These are phyloP conservation scores for Metschnikowia matae DNA, from an alignment of 805 yeast genomes.

Conservation along the genomic window DNA sequence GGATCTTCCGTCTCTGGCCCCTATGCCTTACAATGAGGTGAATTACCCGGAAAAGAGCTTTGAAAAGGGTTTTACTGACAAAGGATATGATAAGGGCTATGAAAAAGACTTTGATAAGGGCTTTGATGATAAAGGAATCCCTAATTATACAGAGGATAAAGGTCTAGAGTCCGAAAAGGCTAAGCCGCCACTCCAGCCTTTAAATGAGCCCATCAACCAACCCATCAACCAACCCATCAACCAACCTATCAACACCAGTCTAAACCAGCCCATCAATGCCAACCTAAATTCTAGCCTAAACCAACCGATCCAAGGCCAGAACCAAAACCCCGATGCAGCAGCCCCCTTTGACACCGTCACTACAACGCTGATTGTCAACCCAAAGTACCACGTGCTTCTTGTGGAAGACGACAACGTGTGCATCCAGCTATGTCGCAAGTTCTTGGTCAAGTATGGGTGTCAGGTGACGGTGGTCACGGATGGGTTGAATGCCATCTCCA, in stretches of 20 bases:
- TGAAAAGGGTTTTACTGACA: background rate
- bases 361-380: constrained; percentile 25
- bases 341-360: constrained; percentile 13
- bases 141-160: background rate
- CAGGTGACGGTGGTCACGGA: constrained; percentile 90
- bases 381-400: constrained; percentile 64
- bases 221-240: background rate
- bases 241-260: background rate
- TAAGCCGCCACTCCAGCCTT: background rate
- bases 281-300: no score
- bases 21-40: no score
- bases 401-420: constrained; percentile 84
- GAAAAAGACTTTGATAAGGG: background rate
- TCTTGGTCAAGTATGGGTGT: constrained; percentile 83
- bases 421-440: constrained; percentile 76
- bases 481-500: constrained; percentile 83
- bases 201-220: background rate
- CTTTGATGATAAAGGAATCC: constrained; percentile 5
- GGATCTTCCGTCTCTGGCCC: constrained; percentile 46
- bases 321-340: background rate
- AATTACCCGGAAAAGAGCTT: background rate
- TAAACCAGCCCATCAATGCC: background rate
- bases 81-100: constrained; percentile 9
- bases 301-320: constrained; percentile 3
- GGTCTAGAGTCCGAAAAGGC: background rate